Conservation (phyloP, 495 filamentous ascomycete genomes). For the Amphirosellinia nigrospora region DNA sequence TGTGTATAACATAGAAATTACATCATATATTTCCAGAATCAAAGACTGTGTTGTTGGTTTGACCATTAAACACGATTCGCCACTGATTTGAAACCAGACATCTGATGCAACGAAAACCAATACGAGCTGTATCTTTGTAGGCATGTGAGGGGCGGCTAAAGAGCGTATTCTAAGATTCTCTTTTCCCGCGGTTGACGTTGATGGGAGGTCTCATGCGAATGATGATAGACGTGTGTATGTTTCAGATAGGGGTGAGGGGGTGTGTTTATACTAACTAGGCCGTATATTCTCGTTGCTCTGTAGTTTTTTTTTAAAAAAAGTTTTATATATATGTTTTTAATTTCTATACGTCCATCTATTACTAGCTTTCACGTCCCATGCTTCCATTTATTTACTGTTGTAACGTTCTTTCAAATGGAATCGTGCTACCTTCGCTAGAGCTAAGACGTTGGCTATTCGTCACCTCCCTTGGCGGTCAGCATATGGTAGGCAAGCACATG, state of each 20-base stretch:
- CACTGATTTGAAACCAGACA: neutral
- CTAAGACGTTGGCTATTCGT: neutral
- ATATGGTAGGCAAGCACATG: neutral
- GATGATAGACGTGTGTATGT: neutral
- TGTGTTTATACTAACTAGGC: neutral
- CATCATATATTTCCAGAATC: neutral
- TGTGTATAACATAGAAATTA: neutral
- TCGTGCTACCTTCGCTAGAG: neutral
- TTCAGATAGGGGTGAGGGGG: neutral
- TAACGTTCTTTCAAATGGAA: neutral
- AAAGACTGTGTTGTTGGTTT: neutral
- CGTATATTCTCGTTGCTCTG: neutral
- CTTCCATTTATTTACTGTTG: neutral
- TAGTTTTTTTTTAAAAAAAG: neutral
- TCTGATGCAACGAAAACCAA: neutral
- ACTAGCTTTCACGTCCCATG: no score
- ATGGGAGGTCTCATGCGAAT: no score
- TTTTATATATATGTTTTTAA: neutral
- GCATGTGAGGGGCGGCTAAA: neutral
- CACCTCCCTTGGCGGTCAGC: neutral
- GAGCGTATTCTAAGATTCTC: neutral
- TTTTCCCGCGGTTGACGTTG: no score
- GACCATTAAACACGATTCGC: no score
- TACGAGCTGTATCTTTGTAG: neutral
- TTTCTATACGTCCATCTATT: no score